These are phyloP conservation scores for Moricandia arvensis DNA, from an alignment of 345 rosid genomes.

Conservation along the genomic window DNA sequence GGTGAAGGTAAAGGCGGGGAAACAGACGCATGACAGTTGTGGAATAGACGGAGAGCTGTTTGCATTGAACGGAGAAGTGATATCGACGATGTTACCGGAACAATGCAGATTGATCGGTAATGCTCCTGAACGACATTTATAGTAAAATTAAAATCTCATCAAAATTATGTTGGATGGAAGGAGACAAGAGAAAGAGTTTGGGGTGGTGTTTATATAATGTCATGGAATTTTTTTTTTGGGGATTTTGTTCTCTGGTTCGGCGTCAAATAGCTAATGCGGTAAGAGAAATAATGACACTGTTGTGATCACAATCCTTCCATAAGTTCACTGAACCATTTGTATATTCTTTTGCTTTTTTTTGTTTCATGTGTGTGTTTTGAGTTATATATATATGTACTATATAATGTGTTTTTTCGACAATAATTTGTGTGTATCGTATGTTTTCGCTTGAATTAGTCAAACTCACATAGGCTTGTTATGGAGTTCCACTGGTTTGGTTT, in stretches of 20 bases:
- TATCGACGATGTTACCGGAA: constrained; percentile 82
- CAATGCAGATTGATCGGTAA: constrained; percentile 94
- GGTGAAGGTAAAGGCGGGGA: constrained; percentile 76
- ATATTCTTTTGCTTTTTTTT: constrained; percentile 17
- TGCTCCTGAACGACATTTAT: constrained; percentile 42
- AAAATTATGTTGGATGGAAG: constrained; percentile 15
- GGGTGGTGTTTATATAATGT: constrained; percentile 15
- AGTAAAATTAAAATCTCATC: constrained; percentile 28
- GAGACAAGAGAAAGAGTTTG: constrained; percentile 15
- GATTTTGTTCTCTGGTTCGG: constrained; percentile 4
- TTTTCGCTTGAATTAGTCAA: background rate
- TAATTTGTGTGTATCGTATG: background rate
- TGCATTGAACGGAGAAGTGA: constrained; percentile 76
- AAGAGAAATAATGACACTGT: constrained; percentile 18
- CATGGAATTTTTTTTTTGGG: background rate
- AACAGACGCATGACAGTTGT: constrained; percentile 77
- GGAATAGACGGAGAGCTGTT: constrained; percentile 96
- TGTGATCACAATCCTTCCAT: constrained; percentile 24
- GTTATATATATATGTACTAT: constrained; percentile 6
- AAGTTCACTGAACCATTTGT: constrained; percentile 30
- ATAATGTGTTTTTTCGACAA: constrained; percentile 6
- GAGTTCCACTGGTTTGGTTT: background rate
- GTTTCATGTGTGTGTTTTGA: constrained; percentile 23
- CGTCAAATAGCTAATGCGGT: constrained; percentile 17
- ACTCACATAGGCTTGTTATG: background rate